A percentile compares a stretch with the other conserved stretches of the same genome.
phyloP scores from a whole-genome alignment of 345 rosid genomes.

The Heritiera littoralis region DNA sequence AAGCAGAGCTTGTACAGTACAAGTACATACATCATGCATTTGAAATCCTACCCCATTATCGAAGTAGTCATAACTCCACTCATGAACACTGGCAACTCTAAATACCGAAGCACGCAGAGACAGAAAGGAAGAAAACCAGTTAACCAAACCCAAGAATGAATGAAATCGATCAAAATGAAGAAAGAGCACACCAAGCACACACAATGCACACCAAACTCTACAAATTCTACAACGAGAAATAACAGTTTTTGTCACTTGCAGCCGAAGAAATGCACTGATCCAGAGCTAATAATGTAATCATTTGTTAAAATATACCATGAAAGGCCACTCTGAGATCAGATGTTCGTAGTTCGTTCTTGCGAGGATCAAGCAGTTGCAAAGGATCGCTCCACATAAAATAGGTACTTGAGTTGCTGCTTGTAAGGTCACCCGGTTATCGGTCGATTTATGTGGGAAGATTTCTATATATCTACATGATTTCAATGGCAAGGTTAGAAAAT shows the following conservation, averaged over 20 bases:
- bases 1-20: not conserved
- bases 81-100: not conserved
- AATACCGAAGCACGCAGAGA: not conserved
- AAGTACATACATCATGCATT: not conserved
- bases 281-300: not conserved
- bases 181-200: not conserved
- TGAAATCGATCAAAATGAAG: slow-evolving; percentile 16
- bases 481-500: slow-evolving; percentile 30
- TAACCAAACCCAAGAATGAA: slow-evolving; percentile 13
- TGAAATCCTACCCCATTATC: slow-evolving; percentile 11
- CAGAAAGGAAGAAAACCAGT: not conserved
- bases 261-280: not conserved
- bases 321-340: slow-evolving; percentile 13
- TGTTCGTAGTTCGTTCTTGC: not conserved
- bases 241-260: not conserved
- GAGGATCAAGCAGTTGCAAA: not conserved
- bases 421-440: not conserved
- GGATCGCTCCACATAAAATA: not conserved
- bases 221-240: slow-evolving; percentile 13
- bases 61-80: slow-evolving; percentile 8
- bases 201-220: slow-evolving; percentile 17
- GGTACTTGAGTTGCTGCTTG: not conserved
- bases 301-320: slow-evolving; percentile 2
- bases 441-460: not conserved
- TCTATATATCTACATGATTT: slow-evolving; percentile 31